Conservation (phyloP, 148 eudicot species). For the Selenicereus undatus region DNA sequence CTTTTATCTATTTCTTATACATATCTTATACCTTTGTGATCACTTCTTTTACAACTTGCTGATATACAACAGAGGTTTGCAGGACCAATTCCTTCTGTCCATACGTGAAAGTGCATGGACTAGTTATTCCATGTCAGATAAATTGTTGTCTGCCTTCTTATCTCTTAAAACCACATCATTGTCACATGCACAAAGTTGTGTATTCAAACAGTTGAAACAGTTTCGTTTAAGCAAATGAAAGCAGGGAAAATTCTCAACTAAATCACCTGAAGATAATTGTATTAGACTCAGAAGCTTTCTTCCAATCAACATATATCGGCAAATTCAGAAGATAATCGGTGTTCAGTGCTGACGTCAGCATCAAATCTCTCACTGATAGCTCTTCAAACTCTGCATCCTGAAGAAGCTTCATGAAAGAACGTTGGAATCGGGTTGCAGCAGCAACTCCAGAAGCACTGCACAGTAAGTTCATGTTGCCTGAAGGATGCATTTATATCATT, state of each 20-base stretch:
- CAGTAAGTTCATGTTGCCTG: constrained; percentile 34
- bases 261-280: constrained; percentile 84
- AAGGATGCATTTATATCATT: constrained; percentile 31
- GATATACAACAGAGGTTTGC: background rate
- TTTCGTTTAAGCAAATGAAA: background rate
- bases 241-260: background rate
- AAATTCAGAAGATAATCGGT: constrained; percentile 86
- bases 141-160: background rate
- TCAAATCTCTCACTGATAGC: constrained; percentile 79
- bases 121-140: background rate
- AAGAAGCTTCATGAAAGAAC: constrained; percentile 74
- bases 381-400: constrained; percentile 88
- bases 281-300: constrained; percentile 74
- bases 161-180: background rate
- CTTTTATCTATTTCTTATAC: background rate
- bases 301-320: constrained; percentile 96
- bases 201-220: background rate
- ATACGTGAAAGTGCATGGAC: background rate
- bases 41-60: background rate
- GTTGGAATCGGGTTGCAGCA: constrained; percentile 76
- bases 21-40: background rate
- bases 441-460: constrained; percentile 54
- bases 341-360: constrained; percentile 79
- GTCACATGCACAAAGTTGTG: background rate
- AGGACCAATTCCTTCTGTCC: background rate